Conservation (phyloP, 2,329 filamentous ascomycete species). For the Talaromyces sp. region DNA sequence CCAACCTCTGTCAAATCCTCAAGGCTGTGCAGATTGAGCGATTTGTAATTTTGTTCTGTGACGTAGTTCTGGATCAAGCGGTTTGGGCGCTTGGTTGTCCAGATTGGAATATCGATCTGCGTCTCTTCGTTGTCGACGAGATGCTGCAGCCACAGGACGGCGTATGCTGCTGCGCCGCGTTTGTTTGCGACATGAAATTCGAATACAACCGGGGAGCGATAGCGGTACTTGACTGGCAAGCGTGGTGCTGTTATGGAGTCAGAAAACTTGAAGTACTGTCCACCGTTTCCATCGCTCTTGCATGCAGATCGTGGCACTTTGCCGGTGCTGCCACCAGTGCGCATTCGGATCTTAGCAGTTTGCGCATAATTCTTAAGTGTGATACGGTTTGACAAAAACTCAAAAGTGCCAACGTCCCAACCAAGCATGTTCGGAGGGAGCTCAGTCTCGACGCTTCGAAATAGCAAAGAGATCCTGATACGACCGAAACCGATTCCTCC, state of each 20-base stretch:
- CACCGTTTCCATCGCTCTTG: constrained; percentile 57
- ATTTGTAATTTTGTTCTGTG: constrained; percentile 69
- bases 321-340: constrained; percentile 80
- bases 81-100: constrained; percentile 71
- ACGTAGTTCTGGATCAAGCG: constrained; percentile 90
- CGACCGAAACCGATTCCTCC: constrained; percentile 91
- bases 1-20: constrained; percentile 75
- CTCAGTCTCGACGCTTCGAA: constrained; percentile 82
- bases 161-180: constrained; percentile 69
- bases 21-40: constrained; percentile 64
- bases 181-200: constrained; percentile 73
- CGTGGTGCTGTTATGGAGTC: constrained; percentile 56
- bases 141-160: constrained; percentile 81
- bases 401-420: constrained; percentile 94
- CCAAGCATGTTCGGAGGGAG: constrained; percentile 82
- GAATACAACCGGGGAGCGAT: constrained; percentile 83
- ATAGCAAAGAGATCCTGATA: constrained; percentile 81
- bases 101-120: constrained; percentile 84
- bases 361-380: constrained; percentile 61
- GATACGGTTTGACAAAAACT: constrained; percentile 73
- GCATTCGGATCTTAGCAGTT: constrained; percentile 66
- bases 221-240: constrained; percentile 84
- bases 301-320: constrained; percentile 65
- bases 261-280: constrained; percentile 57
- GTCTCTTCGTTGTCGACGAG: constrained; percentile 74